Evolutionary conservation across 23 red algal species (phyloP).

Genomic region (Gracilaria vermiculophylla): DNA sequence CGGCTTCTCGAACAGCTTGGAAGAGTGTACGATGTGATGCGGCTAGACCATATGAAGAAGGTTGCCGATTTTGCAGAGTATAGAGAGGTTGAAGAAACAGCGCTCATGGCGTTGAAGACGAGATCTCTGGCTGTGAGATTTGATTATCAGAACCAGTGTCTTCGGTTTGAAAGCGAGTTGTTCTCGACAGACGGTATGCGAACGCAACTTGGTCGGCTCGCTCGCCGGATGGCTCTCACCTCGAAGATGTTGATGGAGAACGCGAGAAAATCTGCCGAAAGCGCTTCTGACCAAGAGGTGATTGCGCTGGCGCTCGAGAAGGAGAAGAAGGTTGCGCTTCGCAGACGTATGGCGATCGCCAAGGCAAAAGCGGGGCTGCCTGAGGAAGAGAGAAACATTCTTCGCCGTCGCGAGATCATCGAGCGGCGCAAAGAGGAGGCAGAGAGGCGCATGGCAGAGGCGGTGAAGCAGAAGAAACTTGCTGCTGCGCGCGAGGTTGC

Average conservation of each 20-base stretch:
- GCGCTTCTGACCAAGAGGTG: conserved; percentile 51
- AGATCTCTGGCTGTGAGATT: conserved; percentile 79
- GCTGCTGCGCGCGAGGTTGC: conserved; percentile 62
- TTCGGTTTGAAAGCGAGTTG: conserved; percentile 72
- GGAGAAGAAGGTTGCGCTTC: conserved; percentile 61
- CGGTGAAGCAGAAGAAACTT: conserved; percentile 73
- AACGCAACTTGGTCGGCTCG: conserved; percentile 63
- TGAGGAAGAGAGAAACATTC: conserved; percentile 70
- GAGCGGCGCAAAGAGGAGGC: conserved; percentile 84
- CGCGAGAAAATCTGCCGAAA: conserved; percentile 30
- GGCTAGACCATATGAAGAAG: conserved; percentile 70
- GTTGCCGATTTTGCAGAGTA: conserved; percentile 76
- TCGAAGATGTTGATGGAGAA: conserved; percentile 67
- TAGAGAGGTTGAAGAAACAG: conserved; percentile 82
- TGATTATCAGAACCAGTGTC: conserved; percentile 83
- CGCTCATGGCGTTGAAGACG: conserved; percentile 83
- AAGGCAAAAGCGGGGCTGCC: conserved; percentile 39
- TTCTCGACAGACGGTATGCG: conserved; percentile 84
- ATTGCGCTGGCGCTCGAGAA: conserved; percentile 45
- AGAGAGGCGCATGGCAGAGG: conserved; percentile 52
- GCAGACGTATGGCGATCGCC: conserved; percentile 37
- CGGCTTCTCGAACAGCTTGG: conserved; percentile 83
- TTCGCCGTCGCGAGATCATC: conserved; percentile 64
- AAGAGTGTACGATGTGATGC: conserved; percentile 82
- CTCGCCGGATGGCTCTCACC: conserved; percentile 57